Percentiles rank a stretch among this genome's conserved stretches.
These are phyloP conservation scores for Argentina anserina DNA, from an alignment of 306 rosid species.

Conservation along the genomic window DNA sequence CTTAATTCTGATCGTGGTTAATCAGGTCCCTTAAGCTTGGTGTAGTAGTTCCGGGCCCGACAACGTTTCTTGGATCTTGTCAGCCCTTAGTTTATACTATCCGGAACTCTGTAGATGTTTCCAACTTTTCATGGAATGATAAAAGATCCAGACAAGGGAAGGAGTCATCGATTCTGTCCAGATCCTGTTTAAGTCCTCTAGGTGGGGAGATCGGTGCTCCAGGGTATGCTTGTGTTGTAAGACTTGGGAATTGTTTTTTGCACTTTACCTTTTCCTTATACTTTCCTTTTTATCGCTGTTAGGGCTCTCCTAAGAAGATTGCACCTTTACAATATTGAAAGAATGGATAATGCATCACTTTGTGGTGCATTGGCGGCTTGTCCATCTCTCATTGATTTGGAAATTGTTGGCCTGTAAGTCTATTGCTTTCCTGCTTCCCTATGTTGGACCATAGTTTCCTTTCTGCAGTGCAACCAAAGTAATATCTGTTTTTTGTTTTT, in stretches of 20 bases:
- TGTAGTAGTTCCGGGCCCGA: slow-evolving; percentile 68
- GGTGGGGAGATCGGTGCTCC: slow-evolving; percentile 62
- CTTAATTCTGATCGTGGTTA: slow-evolving; percentile 13
- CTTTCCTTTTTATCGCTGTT: slow-evolving; percentile 31
- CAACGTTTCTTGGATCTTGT: slow-evolving; percentile 58
- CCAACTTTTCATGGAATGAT: slow-evolving; percentile 86
- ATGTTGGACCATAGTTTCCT: neutral
- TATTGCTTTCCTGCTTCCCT: slow-evolving; percentile 17
- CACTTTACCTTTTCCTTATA: slow-evolving; percentile 8
- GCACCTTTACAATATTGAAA: slow-evolving; percentile 89
- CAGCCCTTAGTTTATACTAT: slow-evolving; percentile 64
- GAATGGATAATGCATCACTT: slow-evolving; percentile 86
- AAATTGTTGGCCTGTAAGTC: slow-evolving; percentile 97
- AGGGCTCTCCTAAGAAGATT: slow-evolving; percentile 74
- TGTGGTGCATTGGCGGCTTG: slow-evolving; percentile 70
- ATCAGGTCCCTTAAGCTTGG: slow-evolving; percentile 95
- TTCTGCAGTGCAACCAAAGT: neutral
- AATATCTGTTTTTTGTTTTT: neutral
- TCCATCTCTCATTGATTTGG: slow-evolving; percentile 87
- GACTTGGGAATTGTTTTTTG: slow-evolving; percentile 17
- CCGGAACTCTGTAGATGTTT: slow-evolving; percentile 70
- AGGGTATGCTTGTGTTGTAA: slow-evolving; percentile 55
- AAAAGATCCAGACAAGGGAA: slow-evolving; percentile 97
- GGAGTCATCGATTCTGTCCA: slow-evolving; percentile 83
- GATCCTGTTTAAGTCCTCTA: slow-evolving; percentile 93